These are phyloP conservation scores for Pontederia crassipes DNA, from an alignment of 176 grass and related monocot genomes.

Conservation along the genomic window DNA sequence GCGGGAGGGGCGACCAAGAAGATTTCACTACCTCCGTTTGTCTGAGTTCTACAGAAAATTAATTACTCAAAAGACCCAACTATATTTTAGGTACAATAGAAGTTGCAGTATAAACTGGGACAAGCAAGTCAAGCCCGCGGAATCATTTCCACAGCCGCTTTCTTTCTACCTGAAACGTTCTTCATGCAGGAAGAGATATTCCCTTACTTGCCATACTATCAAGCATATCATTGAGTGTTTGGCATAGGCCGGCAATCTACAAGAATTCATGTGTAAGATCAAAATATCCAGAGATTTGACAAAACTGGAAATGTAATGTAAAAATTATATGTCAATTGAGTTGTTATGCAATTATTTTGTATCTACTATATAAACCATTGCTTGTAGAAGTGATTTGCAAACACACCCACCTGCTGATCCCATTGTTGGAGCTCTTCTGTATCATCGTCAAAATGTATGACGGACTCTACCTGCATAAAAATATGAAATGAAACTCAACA, in stretches of 20 bases:
- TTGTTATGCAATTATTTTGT: not conserved
- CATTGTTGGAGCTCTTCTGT: constrained; percentile 88
- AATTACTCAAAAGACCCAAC: too few relatives aligned
- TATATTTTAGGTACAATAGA: too few relatives aligned
- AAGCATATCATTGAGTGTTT: constrained; percentile 92
- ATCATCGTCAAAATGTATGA: constrained; percentile 99
- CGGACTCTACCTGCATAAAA: constrained; percentile 64
- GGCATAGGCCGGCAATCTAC: constrained; percentile 86
- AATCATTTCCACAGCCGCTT: not conserved
- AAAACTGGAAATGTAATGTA: not conserved
- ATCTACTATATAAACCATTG: not conserved
- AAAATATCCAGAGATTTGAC: not conserved
- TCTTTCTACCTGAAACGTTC: not conserved
- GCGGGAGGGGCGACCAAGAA: too few relatives aligned
- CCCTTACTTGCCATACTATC: constrained; percentile 90
- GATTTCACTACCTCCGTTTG: too few relatives aligned
- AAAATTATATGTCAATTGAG: not conserved
- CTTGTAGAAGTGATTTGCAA: not conserved
- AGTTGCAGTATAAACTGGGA: too few relatives aligned
- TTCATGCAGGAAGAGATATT: constrained; percentile 59
- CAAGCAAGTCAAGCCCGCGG: too few relatives aligned
- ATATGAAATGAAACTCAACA: not conserved
- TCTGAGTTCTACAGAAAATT: too few relatives aligned
- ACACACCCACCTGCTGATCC: constrained; percentile 71
- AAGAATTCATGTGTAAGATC: not conserved